phyloP scores from a whole-genome alignment of 306 rosid genomes.

The Nissolia schottii region DNA sequence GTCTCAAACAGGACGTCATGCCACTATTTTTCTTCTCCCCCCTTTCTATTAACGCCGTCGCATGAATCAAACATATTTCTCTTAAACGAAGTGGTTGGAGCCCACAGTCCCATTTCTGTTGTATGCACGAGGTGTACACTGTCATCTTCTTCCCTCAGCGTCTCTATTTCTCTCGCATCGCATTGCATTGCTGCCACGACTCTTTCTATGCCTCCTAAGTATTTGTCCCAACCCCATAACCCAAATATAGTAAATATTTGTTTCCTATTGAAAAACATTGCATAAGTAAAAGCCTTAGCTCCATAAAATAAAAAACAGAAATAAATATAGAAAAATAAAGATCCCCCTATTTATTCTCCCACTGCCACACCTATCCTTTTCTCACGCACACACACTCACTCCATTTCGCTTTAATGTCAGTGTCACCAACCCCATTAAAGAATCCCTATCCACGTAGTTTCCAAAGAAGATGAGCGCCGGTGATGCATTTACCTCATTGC shows the following conservation, averaged over 20 bases:
- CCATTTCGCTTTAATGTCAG: background rate
- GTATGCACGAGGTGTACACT: constrained; percentile 37
- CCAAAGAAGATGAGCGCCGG: background rate
- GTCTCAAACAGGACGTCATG: background rate
- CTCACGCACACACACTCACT: background rate
- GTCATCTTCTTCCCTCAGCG: constrained; percentile 31
- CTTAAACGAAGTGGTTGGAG: too few relatives aligned
- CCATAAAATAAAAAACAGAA: background rate
- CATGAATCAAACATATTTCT: too few relatives aligned
- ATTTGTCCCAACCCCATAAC: constrained; percentile 1
- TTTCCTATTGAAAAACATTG: too few relatives aligned
- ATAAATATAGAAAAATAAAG: background rate
- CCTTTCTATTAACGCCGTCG: background rate
- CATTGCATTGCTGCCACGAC: constrained; percentile 47
- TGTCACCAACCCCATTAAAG: background rate
- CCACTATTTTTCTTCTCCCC: background rate
- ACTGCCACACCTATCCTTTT: background rate
- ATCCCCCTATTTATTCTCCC: background rate
- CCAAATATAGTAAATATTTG: background rate
- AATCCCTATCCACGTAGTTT: background rate
- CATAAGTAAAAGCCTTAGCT: too few relatives aligned
- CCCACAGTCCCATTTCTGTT: constrained; percentile 36
- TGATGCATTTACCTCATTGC: background rate
- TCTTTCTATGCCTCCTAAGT: constrained; percentile 23
- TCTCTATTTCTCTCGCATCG: background rate